Conservation (phyloP, 2,329 filamentous ascomycete genomes). For the Phialophora verrucosa region DNA sequence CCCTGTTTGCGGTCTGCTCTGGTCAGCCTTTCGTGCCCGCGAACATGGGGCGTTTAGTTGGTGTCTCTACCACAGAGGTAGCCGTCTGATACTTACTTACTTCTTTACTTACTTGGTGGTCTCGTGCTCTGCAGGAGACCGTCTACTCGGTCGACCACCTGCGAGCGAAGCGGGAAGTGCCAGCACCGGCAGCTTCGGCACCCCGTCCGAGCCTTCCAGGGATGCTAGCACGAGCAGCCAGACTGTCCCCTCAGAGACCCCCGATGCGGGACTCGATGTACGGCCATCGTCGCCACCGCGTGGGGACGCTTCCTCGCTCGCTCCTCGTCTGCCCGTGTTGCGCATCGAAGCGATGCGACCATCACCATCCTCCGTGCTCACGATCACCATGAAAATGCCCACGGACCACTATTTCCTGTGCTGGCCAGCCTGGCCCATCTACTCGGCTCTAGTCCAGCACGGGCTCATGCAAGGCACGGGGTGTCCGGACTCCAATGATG, state of each 20-base stretch:
- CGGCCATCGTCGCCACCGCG: not conserved
- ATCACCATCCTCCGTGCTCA: not conserved
- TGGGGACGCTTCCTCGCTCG: not conserved
- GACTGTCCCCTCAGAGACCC: not conserved
- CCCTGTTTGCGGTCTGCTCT: not conserved
- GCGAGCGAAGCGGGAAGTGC: not conserved
- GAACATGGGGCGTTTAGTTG: too few species aligned
- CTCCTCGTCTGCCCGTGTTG: not conserved
- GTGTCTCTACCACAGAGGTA: too few species aligned
- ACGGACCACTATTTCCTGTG: conserved; percentile 13
- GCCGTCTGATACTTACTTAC: not conserved
- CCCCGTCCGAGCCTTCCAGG: not conserved
- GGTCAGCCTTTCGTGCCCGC: not conserved
- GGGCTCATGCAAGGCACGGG: conserved; percentile 41
- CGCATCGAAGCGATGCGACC: not conserved
- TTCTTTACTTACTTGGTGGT: not conserved
- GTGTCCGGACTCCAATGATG: conserved; percentile 39
- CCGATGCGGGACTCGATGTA: not conserved
- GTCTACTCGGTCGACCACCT: conserved; percentile 1
- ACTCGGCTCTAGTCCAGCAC: conserved; percentile 4
- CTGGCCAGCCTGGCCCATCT: conserved; percentile 15
- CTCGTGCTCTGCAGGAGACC: not conserved
- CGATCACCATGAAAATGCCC: not conserved
- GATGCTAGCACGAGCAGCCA: not conserved
- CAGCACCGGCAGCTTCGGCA: not conserved